phyloP scores from a whole-genome alignment of 2,329 filamentous ascomycete genomes.

The Colletotrichum gigasporum region DNA sequence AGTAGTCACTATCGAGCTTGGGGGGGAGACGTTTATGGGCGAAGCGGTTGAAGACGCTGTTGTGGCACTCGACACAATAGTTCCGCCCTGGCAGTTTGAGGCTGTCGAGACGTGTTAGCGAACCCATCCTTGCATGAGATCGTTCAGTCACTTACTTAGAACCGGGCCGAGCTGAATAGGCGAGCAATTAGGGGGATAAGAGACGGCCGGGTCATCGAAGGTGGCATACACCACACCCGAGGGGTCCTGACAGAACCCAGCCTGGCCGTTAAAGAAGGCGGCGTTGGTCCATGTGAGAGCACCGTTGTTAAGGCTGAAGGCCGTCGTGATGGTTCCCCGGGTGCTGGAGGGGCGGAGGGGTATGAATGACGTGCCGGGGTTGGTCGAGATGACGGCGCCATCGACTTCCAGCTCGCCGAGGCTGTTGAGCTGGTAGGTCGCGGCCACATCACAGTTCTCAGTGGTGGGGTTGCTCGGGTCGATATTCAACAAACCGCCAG shows the following conservation, averaged over 20 bases:
- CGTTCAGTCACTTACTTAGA: slow-evolving; percentile 1
- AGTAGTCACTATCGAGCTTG: neutral
- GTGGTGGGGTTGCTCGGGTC: neutral
- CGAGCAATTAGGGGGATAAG: slow-evolving; percentile 17
- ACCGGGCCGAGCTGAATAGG: slow-evolving; percentile 2
- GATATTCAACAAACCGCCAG: slow-evolving; percentile 7
- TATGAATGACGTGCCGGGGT: slow-evolving; percentile 20
- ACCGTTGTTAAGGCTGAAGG: slow-evolving; percentile 18
- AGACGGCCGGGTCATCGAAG: slow-evolving; percentile 18
- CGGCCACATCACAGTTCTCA: neutral
- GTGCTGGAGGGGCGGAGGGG: slow-evolving; percentile 6
- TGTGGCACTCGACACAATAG: neutral
- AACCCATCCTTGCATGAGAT: neutral
- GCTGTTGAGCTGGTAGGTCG: neutral
- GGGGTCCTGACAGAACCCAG: slow-evolving; percentile 28
- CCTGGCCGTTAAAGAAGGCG: slow-evolving; percentile 21
- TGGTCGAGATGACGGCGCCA: neutral
- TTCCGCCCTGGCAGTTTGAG: neutral
- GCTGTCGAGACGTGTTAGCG: neutral
- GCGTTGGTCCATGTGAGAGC: slow-evolving; percentile 16
- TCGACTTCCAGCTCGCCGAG: slow-evolving; percentile 15
- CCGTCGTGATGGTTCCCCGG: slow-evolving; percentile 6
- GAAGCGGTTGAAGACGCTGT: neutral
- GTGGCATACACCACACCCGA: slow-evolving; percentile 12
- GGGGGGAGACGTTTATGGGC: neutral